Conservation (phyloP, 2,329 filamentous ascomycete genomes). For the Gaeumannomyces tritici region DNA sequence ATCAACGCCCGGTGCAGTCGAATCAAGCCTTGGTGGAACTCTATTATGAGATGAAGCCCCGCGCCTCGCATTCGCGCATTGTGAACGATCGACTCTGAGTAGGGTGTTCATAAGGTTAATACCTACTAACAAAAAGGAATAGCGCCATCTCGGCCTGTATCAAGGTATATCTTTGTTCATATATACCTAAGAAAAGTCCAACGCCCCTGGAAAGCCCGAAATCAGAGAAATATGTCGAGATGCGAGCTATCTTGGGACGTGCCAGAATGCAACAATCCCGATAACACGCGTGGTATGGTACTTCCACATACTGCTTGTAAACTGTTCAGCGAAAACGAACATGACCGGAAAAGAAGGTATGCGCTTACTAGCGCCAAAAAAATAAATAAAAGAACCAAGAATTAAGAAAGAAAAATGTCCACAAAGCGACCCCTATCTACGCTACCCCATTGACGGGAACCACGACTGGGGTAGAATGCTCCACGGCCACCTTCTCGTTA, state of each 20-base stretch:
- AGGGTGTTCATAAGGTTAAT: background rate
- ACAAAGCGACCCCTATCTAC: background rate
- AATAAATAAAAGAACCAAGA: background rate
- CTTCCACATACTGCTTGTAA: background rate
- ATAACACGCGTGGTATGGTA: too few relatives aligned
- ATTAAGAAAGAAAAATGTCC: background rate
- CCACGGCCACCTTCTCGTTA: conserved; percentile 8
- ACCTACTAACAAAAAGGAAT: background rate
- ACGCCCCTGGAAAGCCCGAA: background rate
- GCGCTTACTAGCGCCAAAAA: background rate
- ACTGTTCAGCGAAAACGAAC: background rate
- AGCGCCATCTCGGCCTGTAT: background rate
- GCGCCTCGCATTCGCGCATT: background rate
- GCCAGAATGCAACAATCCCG: background rate
- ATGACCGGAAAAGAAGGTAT: background rate
- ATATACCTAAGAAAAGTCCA: background rate
- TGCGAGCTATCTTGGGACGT: background rate
- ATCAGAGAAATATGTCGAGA: background rate
- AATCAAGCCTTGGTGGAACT: background rate
- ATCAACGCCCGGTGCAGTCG: too few relatives aligned
- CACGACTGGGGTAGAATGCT: conserved; percentile 5
- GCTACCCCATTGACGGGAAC: conserved; percentile 2
- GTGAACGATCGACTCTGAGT: background rate
- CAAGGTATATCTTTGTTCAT: background rate
- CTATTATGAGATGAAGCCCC: background rate